Base-by-base conservation (phyloP, 306 rosid genomes). In the Oemleria cerasiformis region DNA sequence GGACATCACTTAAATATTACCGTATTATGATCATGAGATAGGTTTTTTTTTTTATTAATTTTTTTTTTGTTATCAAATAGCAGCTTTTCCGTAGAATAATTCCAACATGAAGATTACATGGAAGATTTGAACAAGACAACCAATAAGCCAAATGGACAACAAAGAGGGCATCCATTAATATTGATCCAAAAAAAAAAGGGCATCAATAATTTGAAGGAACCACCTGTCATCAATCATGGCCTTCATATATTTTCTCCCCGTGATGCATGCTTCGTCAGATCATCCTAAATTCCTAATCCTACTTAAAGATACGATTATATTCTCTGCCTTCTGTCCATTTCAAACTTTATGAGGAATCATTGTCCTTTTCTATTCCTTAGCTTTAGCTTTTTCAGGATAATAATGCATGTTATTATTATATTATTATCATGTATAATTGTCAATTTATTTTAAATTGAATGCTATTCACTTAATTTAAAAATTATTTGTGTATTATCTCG, bases 321-420 rank as follows among this genome's bases (percentile, higher is more conserved):
- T 44, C 8, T 53, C 25, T 60, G 23, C 6, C 40, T 4, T 56
- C 0, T 19, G n/a, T 13, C 36, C 7, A 45, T 56, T n/a, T 47
- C 49, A 16, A 30, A 41, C 34, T 34, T 59, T 73, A 14, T 7
- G 54, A 36, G 25, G 78, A 72, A 80, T 80, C 63, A 63, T 65
- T 63, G n/a, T 65, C 76, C 49, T 65, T 47, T 12, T 51, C 57
- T 42, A 40, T 38, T 11, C 11, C 1, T 30, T 20, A 59, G 7
- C 39, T 63, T 41, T 34, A 77, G 42, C 21, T 43, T 19, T 64
- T 63, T 5, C 51, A n/a, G 50, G 42, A 73, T 38, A 14, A n/a
- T 16, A 34, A 13, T 57, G 62, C 36, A 30, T 30, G 36, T 30
- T 30, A 30, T 30, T 30, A n/a, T n/a, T n/a, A n/a, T n/a, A n/a